These are phyloP conservation scores for Phytophthora fragariaefolia DNA, from an alignment of 352 stramenopile genomes.

Conservation along the genomic window DNA sequence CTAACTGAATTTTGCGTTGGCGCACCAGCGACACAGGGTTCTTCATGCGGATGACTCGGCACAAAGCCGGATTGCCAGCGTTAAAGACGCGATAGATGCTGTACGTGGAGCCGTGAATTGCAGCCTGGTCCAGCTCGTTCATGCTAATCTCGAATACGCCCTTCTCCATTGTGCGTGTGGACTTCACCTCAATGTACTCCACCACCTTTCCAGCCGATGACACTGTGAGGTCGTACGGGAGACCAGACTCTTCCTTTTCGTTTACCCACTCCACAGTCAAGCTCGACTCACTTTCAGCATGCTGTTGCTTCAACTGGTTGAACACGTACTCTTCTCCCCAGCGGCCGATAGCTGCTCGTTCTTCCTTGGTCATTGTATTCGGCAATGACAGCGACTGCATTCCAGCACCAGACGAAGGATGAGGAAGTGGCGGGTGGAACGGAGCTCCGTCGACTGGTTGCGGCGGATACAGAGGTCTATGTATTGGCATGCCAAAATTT, in stretches of 20 bases:
- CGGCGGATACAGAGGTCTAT: slow-evolving; percentile 18
- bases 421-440: slow-evolving; percentile 15
- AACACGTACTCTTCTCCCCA: slow-evolving; percentile 88
- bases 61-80: slow-evolving; percentile 69
- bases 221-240: slow-evolving; percentile 83
- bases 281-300: slow-evolving; percentile 43
- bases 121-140: slow-evolving; percentile 88
- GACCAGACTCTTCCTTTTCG: slow-evolving; percentile 76
- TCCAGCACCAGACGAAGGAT: slow-evolving; percentile 12
- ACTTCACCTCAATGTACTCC: slow-evolving; percentile 90
- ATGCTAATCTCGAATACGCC: slow-evolving; percentile 90
- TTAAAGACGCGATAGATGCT: slow-evolving; percentile 90
- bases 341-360: slow-evolving; percentile 78
- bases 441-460: slow-evolving; percentile 17
- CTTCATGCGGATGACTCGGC: slow-evolving; percentile 84
- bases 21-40: slow-evolving; percentile 84
- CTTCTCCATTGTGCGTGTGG: slow-evolving; percentile 89
- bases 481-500: slow-evolving; percentile 24
- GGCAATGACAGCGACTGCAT: slow-evolving; percentile 33
- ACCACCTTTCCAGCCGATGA: slow-evolving; percentile 54
- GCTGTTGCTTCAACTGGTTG: slow-evolving; percentile 63
- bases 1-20: slow-evolving; percentile 83
- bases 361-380: slow-evolving; percentile 79
- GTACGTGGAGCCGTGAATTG: slow-evolving; percentile 78
- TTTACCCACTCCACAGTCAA: slow-evolving; percentile 82